A percentile compares a stretch with the other conserved stretches of the same genome.
Conservation (phyloP, 768 basidiomycete species). For the Tricholomella constricta region DNA sequence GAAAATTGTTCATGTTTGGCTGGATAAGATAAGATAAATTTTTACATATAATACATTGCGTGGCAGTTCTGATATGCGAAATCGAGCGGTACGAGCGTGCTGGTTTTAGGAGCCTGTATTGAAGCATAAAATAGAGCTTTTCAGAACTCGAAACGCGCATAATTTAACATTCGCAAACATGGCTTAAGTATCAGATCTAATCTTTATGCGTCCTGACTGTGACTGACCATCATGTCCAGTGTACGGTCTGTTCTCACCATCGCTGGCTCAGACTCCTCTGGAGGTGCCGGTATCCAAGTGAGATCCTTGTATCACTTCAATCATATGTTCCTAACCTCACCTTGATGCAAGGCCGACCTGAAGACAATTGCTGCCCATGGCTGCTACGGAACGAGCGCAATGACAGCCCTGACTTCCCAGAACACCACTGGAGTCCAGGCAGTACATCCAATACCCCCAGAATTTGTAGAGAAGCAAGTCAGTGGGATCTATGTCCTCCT, state of each 20-base stretch:
- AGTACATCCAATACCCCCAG: conserved; percentile 65
- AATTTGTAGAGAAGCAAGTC: conserved; percentile 78
- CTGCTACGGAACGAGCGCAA: conserved; percentile 79
- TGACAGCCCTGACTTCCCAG: conserved; percentile 89
- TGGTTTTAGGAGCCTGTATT: too few species aligned
- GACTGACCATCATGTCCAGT: background rate
- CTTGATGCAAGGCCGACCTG: conserved; percentile 67
- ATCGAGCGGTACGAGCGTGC: too few species aligned
- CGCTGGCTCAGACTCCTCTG: conserved; percentile 80
- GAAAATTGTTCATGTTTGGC: too few species aligned
- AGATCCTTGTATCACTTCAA: background rate
- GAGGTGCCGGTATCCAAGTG: conserved; percentile 91
- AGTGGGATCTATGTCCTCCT: conserved; percentile 24
- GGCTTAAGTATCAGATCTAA: background rate
- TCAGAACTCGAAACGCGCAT: background rate
- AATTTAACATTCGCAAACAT: background rate
- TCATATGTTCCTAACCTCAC: background rate
- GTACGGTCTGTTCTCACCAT: conserved; percentile 58
- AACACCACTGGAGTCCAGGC: conserved; percentile 85
- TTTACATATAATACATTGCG: too few species aligned
- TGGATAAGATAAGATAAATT: too few species aligned
- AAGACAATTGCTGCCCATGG: conserved; percentile 79
- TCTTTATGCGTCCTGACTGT: background rate
- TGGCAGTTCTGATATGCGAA: too few species aligned
- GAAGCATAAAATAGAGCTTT: too few species aligned